Percentiles rank a stretch among this genome's conserved stretches.
phyloP scores from a whole-genome alignment of 1,139 yeast species.

The Arxiozyma slooffiae region DNA sequence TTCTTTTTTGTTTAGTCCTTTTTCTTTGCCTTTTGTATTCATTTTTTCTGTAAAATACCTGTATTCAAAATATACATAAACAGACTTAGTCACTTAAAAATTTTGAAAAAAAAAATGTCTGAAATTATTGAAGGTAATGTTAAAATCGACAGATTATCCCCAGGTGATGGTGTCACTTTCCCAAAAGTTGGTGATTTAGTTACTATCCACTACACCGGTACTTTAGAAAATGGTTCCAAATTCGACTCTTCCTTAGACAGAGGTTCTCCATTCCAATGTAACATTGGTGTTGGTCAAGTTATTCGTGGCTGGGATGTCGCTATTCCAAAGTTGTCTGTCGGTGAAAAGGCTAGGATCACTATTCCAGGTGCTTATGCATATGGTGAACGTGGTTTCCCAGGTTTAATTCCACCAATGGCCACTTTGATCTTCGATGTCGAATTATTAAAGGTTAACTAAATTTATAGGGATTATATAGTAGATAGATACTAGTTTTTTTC shows the following conservation, averaged over 20 bases:
- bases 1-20: neutral
- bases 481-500: neutral
- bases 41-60: no score
- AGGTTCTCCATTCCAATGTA: conserved; percentile 87
- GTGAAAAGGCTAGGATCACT: conserved; percentile 84
- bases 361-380: conserved; percentile 92
- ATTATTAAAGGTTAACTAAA: conserved; percentile 66
- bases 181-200: conserved; percentile 81
- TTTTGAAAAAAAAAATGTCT: conserved; percentile 19
- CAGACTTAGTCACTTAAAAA: neutral
- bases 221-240: conserved; percentile 85
- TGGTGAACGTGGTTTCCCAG: conserved; percentile 92
- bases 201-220: conserved; percentile 91
- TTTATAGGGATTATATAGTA: neutral
- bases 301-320: conserved; percentile 94
- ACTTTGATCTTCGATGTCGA: conserved; percentile 90
- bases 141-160: conserved; percentile 35
- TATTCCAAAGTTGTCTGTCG: conserved; percentile 81
- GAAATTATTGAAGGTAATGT: conserved; percentile 34
- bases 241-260: conserved; percentile 92
- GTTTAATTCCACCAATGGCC: conserved; percentile 91
- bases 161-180: conserved; percentile 69
- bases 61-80: no score
- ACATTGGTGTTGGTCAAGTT: conserved; percentile 92
- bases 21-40: neutral